Percentiles rank a stretch among this genome's conserved stretches.
Conservation (phyloP, 768 basidiomycete species). For the Crassisporium funariophilum region DNA sequence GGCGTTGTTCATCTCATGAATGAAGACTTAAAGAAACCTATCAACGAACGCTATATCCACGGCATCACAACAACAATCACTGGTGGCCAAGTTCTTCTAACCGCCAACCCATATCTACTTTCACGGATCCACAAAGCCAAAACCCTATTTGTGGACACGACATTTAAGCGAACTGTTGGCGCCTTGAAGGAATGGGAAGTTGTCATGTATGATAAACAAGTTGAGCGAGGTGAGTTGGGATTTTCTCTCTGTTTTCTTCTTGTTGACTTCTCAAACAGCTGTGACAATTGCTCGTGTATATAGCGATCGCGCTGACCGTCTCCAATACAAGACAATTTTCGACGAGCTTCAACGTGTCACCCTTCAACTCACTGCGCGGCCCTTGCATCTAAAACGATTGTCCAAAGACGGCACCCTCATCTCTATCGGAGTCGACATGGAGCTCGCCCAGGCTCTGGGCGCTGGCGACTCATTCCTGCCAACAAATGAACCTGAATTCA, state of each 20-base stretch:
- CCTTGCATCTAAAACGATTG: constrained; percentile 18
- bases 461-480: constrained; percentile 15
- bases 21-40: constrained; percentile 32
- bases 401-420: constrained; percentile 12
- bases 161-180: constrained; percentile 13
- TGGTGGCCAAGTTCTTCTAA: constrained; percentile 25
- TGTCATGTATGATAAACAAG: constrained; percentile 12
- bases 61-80: constrained; percentile 1
- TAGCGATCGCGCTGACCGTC: constrained; percentile 12
- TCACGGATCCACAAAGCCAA: constrained; percentile 15
- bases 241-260: neutral
- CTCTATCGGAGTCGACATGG: constrained; percentile 17
- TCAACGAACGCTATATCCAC: constrained; percentile 22
- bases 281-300: constrained; percentile 18
- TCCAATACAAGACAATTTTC: constrained; percentile 18
- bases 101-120: constrained; percentile 10
- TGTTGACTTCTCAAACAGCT: constrained; percentile 7
- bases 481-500: constrained; percentile 20
- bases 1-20: constrained; percentile 11
- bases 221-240: constrained; percentile 14
- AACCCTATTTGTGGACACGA: constrained; percentile 16
- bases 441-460: constrained; percentile 19
- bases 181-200: constrained; percentile 22
- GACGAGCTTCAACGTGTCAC: constrained; percentile 19
- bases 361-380: constrained; percentile 10